phyloP scores from a whole-genome alignment of 2,329 filamentous ascomycete genomes.

The Xylariaceae sp. region DNA sequence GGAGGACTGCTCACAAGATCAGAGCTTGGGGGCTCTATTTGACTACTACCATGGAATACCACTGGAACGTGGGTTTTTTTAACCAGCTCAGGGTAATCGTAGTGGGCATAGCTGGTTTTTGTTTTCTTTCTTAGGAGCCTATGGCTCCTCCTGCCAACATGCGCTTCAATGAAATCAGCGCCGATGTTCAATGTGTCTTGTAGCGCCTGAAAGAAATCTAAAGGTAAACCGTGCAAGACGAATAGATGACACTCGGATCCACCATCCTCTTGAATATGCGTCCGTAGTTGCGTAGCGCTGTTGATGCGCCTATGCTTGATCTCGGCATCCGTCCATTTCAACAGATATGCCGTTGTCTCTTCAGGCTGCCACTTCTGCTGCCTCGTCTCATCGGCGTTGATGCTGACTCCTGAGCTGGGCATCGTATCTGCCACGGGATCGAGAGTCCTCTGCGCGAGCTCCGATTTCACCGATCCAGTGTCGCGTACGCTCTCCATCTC shows the following conservation, averaged over 20 bases:
- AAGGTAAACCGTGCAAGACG: slow-evolving; percentile 21
- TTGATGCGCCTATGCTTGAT: slow-evolving; percentile 21
- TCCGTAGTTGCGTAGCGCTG: slow-evolving; percentile 25
- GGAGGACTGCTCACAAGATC: slow-evolving; percentile 20
- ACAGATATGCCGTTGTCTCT: slow-evolving; percentile 27
- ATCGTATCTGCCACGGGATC: background rate
- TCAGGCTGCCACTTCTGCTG: background rate
- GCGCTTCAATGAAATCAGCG: slow-evolving; percentile 18
- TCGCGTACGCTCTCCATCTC: slow-evolving; percentile 4
- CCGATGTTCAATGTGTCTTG: slow-evolving; percentile 9
- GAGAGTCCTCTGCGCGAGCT: background rate
- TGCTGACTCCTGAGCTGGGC: background rate
- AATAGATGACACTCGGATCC: slow-evolving; percentile 19
- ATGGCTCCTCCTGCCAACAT: slow-evolving; percentile 13
- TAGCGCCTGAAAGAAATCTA: slow-evolving; percentile 1
- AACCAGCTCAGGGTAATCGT: slow-evolving; percentile 23
- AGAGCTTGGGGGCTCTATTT: background rate
- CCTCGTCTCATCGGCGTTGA: background rate
- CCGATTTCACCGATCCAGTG: slow-evolving; percentile 1
- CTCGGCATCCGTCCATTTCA: slow-evolving; percentile 27
- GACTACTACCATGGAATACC: background rate
- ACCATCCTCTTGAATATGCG: slow-evolving; percentile 8
- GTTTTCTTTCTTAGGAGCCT: background rate
- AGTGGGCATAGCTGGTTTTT: slow-evolving; percentile 13
- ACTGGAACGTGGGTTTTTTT: background rate